A percentile compares a stretch with the other conserved stretches of the same genome.
Conservation (phyloP, 1,284 basidiomycete genomes). For the Tremellales sp. region DNA sequence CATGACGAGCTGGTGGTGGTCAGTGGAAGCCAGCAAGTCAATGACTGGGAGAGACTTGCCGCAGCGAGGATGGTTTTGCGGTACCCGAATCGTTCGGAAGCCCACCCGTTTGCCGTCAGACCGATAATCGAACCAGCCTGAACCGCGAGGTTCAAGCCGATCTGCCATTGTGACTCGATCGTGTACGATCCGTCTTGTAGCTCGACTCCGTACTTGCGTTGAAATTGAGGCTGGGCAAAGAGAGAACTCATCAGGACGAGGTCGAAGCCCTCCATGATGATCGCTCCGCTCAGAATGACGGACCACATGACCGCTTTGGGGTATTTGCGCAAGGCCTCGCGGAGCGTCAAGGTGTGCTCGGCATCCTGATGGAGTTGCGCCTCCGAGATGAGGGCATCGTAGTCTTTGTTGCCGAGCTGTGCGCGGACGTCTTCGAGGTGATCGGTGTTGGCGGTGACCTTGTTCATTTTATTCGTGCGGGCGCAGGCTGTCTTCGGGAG, state of each 20-base stretch:
- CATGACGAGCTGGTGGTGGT: slow-evolving; percentile 3
- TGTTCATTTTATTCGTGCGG: background rate
- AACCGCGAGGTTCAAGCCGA: slow-evolving; percentile 36
- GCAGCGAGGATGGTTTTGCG: slow-evolving; percentile 35
- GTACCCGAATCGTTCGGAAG: slow-evolving; percentile 46
- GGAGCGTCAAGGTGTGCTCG: slow-evolving; percentile 45
- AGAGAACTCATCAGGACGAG: slow-evolving; percentile 12
- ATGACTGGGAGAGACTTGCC: slow-evolving; percentile 2
- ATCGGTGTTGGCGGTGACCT: background rate
- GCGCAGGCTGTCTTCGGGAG: no score
- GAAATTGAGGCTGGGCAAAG: slow-evolving; percentile 23
- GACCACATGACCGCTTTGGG: slow-evolving; percentile 52
- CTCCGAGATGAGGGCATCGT: background rate
- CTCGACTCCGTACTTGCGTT: slow-evolving; percentile 25
- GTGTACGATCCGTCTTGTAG: slow-evolving; percentile 7
- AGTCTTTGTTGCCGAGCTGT: background rate
- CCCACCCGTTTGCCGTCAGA: slow-evolving; percentile 39
- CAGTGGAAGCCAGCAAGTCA: background rate
- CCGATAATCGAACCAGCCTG: slow-evolving; percentile 38
- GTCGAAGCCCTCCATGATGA: slow-evolving; percentile 44
- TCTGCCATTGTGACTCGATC: slow-evolving; percentile 47
- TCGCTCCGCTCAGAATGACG: slow-evolving; percentile 25
- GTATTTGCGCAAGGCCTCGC: slow-evolving; percentile 44
- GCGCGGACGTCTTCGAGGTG: background rate
- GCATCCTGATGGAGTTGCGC: slow-evolving; percentile 18